Evolutionary conservation across 148 eudicot genomes (phyloP).

Genomic region (Silene latifolia): DNA sequence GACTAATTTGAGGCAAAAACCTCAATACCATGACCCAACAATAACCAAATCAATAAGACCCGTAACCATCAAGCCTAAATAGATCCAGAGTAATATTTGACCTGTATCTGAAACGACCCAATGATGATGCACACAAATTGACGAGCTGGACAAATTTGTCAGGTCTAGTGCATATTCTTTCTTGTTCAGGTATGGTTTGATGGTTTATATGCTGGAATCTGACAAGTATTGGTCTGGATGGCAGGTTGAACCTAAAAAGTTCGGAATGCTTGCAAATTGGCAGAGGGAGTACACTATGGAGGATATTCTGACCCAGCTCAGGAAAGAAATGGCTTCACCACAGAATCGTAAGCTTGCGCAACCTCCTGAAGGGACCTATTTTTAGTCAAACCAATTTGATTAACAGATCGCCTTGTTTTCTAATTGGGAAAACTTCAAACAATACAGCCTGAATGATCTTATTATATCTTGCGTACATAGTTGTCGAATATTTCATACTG

Average conservation of each 20-base stretch:
- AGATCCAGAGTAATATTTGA: too few species aligned
- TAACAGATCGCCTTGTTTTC: not conserved
- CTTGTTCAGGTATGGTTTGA: not conserved
- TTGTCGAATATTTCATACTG: not conserved
- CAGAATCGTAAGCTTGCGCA: conserved; percentile 53
- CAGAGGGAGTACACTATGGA: conserved; percentile 56
- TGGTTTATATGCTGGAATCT: not conserved
- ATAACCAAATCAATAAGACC: too few species aligned
- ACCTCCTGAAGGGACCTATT: conserved; percentile 55
- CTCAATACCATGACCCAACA: too few species aligned
- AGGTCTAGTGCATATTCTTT: not conserved
- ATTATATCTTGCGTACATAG: conserved; percentile 30
- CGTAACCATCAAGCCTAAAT: too few species aligned
- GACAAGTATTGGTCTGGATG: not conserved
- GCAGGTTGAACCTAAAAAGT: conserved; percentile 55
- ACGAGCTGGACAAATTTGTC: too few species aligned
- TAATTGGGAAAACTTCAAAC: conserved; percentile 17
- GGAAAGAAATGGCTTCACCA: conserved; percentile 49
- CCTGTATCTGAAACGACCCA: too few species aligned
- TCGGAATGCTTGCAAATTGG: conserved; percentile 51
- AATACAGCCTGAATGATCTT: conserved; percentile 12
- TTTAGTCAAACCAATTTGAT: conserved; percentile 26
- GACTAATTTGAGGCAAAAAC: too few species aligned
- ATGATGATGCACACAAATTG: too few species aligned
- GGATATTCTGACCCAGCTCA: conserved; percentile 47